Evolutionary conservation across 1,284 basidiomycete species (phyloP), one percentile per base, ranked within the genome.

Genomic region (Ganoderma meredithae): DNA sequence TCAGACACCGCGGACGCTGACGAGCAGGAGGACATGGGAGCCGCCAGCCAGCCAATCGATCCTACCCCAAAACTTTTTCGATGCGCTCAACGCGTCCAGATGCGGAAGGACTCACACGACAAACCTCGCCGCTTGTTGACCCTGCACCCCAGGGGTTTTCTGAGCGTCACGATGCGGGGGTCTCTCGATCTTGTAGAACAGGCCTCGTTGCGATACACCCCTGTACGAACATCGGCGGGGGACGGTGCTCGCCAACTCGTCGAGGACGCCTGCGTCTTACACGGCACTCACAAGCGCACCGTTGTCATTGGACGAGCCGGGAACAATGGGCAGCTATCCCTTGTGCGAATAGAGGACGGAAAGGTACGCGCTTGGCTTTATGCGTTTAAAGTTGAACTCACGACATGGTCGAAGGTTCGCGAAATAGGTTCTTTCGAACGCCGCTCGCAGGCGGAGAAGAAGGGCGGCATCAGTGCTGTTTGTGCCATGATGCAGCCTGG

Each of bases 191-290:
- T 74, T 27, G 69, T 83, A 9, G 70, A 77, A 33, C 60, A 53
- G 6, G 44, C 9, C 1, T 43, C 52, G 36, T 27, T 61, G 8
- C 65, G 67, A 36, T 58, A 27, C 36, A 59, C 60, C 1, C 12
- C 62, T 17, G 22, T 66, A 15, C 41, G 66, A 53, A 73, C 68
- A 41, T 27, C 61, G 8, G 19, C 69, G 1, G 44, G 58, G 6
- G 66, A 69, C 1, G 52, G 60, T 17, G 8, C 40, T 15, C 62
- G 66, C 6, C 76, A 79, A 25, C 62, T 73, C 31, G 75, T 86
- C 13, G 82, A 86, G 39, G 86, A 86, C 69, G 81, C 82, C 4
- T 86, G 84, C 67, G 63, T 84, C 8, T 64, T 85, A 36, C 68
- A 66, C 5, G 66, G 74, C 40, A 74, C 77, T 1, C 71, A 74